phyloP scores from a whole-genome alignment of 2,329 filamentous ascomycete genomes.

The Lecanosticta acicola region DNA sequence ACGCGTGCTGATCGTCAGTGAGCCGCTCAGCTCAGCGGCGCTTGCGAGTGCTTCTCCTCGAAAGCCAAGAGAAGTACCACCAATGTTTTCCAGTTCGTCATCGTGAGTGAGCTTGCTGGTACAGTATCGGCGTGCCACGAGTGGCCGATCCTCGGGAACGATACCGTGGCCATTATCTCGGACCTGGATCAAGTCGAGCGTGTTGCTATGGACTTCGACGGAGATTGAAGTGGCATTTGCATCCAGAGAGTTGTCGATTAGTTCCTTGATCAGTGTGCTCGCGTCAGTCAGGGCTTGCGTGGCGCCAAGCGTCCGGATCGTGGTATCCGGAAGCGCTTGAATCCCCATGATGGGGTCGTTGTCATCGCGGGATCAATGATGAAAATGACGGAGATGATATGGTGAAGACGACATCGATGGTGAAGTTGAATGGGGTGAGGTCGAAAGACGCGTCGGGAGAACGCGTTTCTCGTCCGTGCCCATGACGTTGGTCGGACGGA shows the following conservation, averaged over 20 bases:
- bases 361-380: constrained; percentile 1
- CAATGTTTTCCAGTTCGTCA: constrained; percentile 54
- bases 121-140: constrained; percentile 60
- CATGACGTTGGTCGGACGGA: constrained; percentile 1
- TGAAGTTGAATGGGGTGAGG: neutral
- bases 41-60: constrained; percentile 68
- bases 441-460: constrained; percentile 5
- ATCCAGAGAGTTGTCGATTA: constrained; percentile 72
- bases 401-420: neutral
- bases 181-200: constrained; percentile 63
- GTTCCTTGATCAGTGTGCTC: constrained; percentile 63
- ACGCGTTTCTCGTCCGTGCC: neutral
- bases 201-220: constrained; percentile 59
- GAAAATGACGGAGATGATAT: neutral
- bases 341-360: constrained; percentile 32
- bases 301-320: constrained; percentile 55
- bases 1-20: constrained; percentile 57
- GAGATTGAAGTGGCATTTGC: constrained; percentile 62
- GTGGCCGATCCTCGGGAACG: constrained; percentile 53
- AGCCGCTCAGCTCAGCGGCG: constrained; percentile 53
- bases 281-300: constrained; percentile 57
- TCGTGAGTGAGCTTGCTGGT: constrained; percentile 69
- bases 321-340: constrained; percentile 37
- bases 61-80: constrained; percentile 63
- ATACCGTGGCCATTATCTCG: constrained; percentile 72